Conservation (phyloP, 768 basidiomycete species). For the Boletus sp. region DNA sequence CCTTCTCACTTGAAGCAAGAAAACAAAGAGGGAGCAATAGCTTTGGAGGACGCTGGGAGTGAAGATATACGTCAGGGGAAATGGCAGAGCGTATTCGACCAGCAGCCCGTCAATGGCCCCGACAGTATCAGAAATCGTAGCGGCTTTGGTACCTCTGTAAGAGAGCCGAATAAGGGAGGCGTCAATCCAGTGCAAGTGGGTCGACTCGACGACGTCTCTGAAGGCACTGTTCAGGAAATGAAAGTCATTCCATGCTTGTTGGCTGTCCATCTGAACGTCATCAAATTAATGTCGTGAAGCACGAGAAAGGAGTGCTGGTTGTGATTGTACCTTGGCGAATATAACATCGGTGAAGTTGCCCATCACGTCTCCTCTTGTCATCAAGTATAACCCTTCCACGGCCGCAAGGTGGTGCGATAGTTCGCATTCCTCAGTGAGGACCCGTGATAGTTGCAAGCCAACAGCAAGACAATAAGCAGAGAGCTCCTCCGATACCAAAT, state of each 20-base stretch:
- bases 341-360: slow-evolving; percentile 70
- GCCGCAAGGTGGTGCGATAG: slow-evolving; percentile 60
- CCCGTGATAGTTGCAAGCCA: slow-evolving; percentile 51
- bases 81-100: slow-evolving; percentile 80
- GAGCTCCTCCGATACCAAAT: slow-evolving; percentile 61
- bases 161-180: slow-evolving; percentile 70
- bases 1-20: slow-evolving; percentile 70
- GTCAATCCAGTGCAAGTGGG: slow-evolving; percentile 57
- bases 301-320: slow-evolving; percentile 1
- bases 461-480: slow-evolving; percentile 53
- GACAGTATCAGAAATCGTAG: slow-evolving; percentile 51
- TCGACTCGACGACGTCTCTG: slow-evolving; percentile 58
- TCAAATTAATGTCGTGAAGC: background rate
- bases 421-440: slow-evolving; percentile 65
- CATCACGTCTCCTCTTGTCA: slow-evolving; percentile 76
- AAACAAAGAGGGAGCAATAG: slow-evolving; percentile 68
- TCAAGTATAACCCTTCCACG: slow-evolving; percentile 70
- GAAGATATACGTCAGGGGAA: slow-evolving; percentile 79
- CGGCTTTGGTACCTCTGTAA: slow-evolving; percentile 51
- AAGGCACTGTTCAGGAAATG: slow-evolving; percentile 83
- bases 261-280: slow-evolving; percentile 63
- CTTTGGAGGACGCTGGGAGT: slow-evolving; percentile 51
- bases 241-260: slow-evolving; percentile 74
- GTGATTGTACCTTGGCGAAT: slow-evolving; percentile 60
- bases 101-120: slow-evolving; percentile 63